These are phyloP conservation scores for Trypanosoma rangeli DNA, from an alignment of 208 protist genomes.

Conservation along the genomic window DNA sequence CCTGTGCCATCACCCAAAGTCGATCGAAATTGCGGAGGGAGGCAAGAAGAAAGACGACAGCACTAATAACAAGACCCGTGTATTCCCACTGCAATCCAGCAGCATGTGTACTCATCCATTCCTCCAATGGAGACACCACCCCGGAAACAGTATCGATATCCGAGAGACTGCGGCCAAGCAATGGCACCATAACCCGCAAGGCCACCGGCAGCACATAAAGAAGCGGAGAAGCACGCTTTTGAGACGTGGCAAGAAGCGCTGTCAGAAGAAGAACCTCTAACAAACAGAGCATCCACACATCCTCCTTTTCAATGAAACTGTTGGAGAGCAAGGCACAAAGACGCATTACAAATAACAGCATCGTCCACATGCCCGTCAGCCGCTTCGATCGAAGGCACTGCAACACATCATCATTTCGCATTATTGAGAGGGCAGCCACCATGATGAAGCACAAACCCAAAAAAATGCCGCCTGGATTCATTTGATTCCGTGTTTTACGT, in stretches of 20 bases:
- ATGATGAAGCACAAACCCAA: conserved; percentile 43
- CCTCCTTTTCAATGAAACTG: conserved; percentile 76
- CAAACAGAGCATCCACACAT: conserved; percentile 47
- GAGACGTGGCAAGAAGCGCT: conserved; percentile 10
- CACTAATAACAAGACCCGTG: conserved; percentile 27
- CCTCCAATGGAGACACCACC: conserved; percentile 34
- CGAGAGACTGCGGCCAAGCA: conserved; percentile 42
- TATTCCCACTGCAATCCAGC: conserved; percentile 23
- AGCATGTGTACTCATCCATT: conserved; percentile 18
- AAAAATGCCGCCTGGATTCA: conserved; percentile 50
- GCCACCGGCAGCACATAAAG: conserved; percentile 25
- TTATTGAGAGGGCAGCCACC: conserved; percentile 39
- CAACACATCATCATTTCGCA: conserved; percentile 36
- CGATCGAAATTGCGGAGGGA: conserved; percentile 6
- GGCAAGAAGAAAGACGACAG: conserved; percentile 3
- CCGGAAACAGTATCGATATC: conserved; percentile 62
- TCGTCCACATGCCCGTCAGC: conserved; percentile 26
- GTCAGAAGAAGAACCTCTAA: conserved; percentile 27
- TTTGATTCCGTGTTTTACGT: conserved; percentile 46
- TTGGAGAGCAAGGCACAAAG: conserved; percentile 63
- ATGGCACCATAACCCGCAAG: conserved; percentile 33
- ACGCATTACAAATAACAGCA: conserved; percentile 46
- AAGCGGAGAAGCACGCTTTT: conserved; percentile 13
- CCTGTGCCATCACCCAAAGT: conserved; percentile 4
- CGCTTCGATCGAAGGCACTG: conserved; percentile 17